Evolutionary conservation across 805 yeast genomes (phyloP), one percentile per base, ranked within the genome.

Genomic region (Wickerhamiella hasegawae): DNA sequence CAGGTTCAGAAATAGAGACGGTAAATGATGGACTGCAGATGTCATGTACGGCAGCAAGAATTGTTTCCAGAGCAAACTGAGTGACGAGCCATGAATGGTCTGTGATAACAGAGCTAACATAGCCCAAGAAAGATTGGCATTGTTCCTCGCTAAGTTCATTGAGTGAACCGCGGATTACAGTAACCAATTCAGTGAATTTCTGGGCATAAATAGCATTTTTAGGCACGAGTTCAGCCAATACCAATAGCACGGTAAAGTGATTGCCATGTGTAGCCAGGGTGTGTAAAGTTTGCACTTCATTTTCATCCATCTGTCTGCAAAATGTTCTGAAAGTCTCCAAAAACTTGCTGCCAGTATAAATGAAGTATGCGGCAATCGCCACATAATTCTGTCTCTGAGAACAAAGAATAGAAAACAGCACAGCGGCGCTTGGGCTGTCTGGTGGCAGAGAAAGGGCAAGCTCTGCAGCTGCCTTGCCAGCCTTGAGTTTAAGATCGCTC

Each of bases 1-100:
- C 54, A 12, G 48, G 43, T 1, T 32, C 28, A 1, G 26, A 40
- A 10, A 40, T 33, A 0, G 36, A 37, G 15, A 44, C 39, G 18
- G 35, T 27, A 6, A 50, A 35, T n/a, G 15, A 35, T 33, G 29
- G 47, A 34, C 26, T 41, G 19, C 34, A 32, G 4, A 55, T 36
- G 27, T 53, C 48, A 3, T 63, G 48, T 3, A 65, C 43, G 14
- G 66, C 41, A 3, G 66, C 56, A 10, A 79, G 44, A 0, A 70
- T 50, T 23, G 66, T 46, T 51, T 82, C 94, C 15, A 75, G 55
- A 0, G 71, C 52, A 48, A 76, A 77, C 51, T 82, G 94, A 3
- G 70, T 59, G 33, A 81, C 62, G 1, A 68, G 43, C 76, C 80
- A 71, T 0, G 68, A 45, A 36, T 67, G 64, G 5, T 69, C 68